Percentiles rank a stretch among this genome's conserved stretches.
Evolutionary conservation across 441 rosid species (phyloP).

Genomic region (Biscutella laevigata): DNA sequence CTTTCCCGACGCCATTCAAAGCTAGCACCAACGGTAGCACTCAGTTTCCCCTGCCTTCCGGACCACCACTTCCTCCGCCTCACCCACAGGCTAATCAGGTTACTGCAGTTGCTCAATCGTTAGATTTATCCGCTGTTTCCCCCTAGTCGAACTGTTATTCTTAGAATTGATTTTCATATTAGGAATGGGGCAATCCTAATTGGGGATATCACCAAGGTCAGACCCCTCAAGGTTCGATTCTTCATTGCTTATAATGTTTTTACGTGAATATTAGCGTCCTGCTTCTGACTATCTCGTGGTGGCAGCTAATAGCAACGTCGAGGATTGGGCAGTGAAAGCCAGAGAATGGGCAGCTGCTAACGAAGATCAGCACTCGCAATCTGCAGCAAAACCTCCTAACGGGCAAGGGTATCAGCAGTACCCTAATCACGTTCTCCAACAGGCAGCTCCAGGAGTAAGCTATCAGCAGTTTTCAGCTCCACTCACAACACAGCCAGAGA

Average conservation of each 20-base stretch:
- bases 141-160: not conserved
- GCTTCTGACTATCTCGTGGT: conserved; percentile 22
- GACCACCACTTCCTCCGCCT: conserved; percentile 34
- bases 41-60: conserved; percentile 38
- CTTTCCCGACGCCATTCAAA: conserved; percentile 39
- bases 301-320: conserved; percentile 47
- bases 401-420: conserved; percentile 47
- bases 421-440: conserved; percentile 49
- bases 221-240: conserved; percentile 38
- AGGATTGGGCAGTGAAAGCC: conserved; percentile 96
- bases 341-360: conserved; percentile 79
- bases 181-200: conserved; percentile 74
- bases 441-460: conserved; percentile 31
- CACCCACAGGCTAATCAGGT: conserved; percentile 48
- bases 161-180: conserved; percentile 14
- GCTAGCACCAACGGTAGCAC: conserved; percentile 31
- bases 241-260: not conserved
- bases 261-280: conserved; percentile 8
- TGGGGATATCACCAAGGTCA: conserved; percentile 65
- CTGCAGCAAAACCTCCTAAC: conserved; percentile 36
- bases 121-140: not conserved
- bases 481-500: conserved; percentile 43
- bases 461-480: conserved; percentile 62
- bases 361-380: conserved; percentile 48
- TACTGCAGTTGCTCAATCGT: conserved; percentile 5